These are phyloP conservation scores for Acer negundo DNA, from an alignment of 345 rosid species.

Conservation along the genomic window DNA sequence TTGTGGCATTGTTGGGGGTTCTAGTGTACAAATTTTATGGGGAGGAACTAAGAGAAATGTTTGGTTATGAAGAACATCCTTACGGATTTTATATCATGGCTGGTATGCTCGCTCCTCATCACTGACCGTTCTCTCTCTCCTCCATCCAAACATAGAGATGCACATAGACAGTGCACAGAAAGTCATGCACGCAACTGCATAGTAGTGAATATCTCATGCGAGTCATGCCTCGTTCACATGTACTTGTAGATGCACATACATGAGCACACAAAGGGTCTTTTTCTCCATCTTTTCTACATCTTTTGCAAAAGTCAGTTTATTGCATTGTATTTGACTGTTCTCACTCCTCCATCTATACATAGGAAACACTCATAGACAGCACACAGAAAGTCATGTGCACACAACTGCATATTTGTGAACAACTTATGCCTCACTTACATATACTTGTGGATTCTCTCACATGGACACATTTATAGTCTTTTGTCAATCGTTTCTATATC, in stretches of 20 bases:
- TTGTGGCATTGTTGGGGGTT: constrained; percentile 91
- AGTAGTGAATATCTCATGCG: not conserved
- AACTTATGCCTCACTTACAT: no score
- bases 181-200: not conserved
- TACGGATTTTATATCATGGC: constrained; percentile 96
- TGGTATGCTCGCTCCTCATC: constrained; percentile 45
- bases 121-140: constrained; percentile 1
- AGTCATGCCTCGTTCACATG: not conserved
- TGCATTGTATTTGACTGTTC: not conserved
- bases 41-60: constrained; percentile 94
- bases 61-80: constrained; percentile 98
- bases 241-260: not conserved
- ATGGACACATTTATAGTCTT: no score
- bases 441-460: no score
- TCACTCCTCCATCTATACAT: not conserved
- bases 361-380: not conserved
- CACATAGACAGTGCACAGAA: not conserved
- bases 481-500: not conserved
- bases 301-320: not conserved
- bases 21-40: constrained; percentile 96
- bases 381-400: not conserved
- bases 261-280: not conserved
- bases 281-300: not conserved
- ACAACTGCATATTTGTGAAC: not conserved
- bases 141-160: not conserved